These are phyloP conservation scores for Lophiostoma macrostomum DNA, from an alignment of 495 filamentous ascomycete genomes.

Conservation along the genomic window DNA sequence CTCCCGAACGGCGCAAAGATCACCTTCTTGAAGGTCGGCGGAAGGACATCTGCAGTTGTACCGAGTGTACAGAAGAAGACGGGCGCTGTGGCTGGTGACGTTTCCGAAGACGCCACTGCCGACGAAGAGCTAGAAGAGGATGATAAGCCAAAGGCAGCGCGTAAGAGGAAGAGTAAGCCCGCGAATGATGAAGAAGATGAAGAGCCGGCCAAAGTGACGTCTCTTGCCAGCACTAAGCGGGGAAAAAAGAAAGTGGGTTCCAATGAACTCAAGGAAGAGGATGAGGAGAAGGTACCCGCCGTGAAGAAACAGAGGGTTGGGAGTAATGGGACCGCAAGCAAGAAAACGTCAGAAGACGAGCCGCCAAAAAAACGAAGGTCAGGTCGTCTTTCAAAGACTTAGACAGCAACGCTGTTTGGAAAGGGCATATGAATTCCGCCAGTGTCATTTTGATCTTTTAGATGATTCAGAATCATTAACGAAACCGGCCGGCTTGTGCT, in stretches of 20 bases:
- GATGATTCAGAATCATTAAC: no score
- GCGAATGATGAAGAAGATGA: constrained; percentile 20
- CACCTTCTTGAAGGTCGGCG: constrained; percentile 78
- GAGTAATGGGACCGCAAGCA: neutral
- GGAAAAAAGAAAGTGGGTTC: constrained; percentile 8
- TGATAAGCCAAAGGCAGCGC: constrained; percentile 19
- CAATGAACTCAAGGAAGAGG: neutral
- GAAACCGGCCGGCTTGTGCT: no score
- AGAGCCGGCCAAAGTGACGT: constrained; percentile 17
- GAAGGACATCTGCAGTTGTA: constrained; percentile 83
- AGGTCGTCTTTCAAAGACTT: constrained; percentile 11
- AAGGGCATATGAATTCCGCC: no score
- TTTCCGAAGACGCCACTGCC: constrained; percentile 26
- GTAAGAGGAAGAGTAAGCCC: constrained; percentile 5
- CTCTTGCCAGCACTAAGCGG: constrained; percentile 15
- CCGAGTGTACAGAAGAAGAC: constrained; percentile 84
- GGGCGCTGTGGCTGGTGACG: constrained; percentile 45
- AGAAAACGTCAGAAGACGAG: neutral
- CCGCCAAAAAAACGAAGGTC: constrained; percentile 8
- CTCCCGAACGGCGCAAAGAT: constrained; percentile 84
- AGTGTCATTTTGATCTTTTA: no score
- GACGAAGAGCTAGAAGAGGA: constrained; percentile 25
- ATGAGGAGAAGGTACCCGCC: constrained; percentile 3
- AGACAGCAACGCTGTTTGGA: no score
- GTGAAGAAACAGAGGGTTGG: constrained; percentile 15